Evolutionary conservation across 2,329 filamentous ascomycete genomes (phyloP).

Genomic region (Dendryphion nanum): DNA sequence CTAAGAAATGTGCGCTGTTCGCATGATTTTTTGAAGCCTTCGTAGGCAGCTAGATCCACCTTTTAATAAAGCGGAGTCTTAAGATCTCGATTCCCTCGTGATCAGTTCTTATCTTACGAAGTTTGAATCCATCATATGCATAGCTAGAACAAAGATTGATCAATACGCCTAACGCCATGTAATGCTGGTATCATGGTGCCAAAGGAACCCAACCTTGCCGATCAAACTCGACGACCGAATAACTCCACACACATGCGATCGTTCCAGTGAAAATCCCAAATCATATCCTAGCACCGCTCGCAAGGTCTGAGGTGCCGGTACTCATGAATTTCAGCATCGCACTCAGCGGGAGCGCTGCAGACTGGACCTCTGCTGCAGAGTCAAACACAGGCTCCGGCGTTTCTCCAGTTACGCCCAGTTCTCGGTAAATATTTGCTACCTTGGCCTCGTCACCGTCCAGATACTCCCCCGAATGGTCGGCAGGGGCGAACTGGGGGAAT

Average conservation of each 20-base stretch:
- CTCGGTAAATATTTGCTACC: neutral
- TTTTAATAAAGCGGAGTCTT: too few relatives aligned
- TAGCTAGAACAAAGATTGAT: too few relatives aligned
- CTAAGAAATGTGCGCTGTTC: too few relatives aligned
- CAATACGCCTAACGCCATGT: too few relatives aligned
- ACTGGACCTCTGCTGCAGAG: neutral
- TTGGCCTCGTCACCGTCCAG: neutral
- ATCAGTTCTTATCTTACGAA: too few relatives aligned
- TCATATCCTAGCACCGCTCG: too few relatives aligned
- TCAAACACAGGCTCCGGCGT: neutral
- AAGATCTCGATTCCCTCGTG: too few relatives aligned
- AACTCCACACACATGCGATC: neutral
- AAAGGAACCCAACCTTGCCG: neutral
- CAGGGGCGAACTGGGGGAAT: too few relatives aligned
- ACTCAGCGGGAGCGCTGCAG: conserved; percentile 2
- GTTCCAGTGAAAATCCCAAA: neutral
- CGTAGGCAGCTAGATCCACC: too few relatives aligned
- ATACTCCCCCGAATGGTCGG: neutral
- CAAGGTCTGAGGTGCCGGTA: too few relatives aligned
- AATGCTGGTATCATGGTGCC: neutral
- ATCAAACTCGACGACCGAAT: neutral
- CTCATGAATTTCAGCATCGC: conserved; percentile 8
- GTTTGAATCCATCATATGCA: too few relatives aligned
- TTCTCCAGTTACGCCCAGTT: neutral
- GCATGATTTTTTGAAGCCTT: too few relatives aligned